Base-by-base conservation (phyloP, 441 rosid genomes). In the Omphalea diandra region DNA sequence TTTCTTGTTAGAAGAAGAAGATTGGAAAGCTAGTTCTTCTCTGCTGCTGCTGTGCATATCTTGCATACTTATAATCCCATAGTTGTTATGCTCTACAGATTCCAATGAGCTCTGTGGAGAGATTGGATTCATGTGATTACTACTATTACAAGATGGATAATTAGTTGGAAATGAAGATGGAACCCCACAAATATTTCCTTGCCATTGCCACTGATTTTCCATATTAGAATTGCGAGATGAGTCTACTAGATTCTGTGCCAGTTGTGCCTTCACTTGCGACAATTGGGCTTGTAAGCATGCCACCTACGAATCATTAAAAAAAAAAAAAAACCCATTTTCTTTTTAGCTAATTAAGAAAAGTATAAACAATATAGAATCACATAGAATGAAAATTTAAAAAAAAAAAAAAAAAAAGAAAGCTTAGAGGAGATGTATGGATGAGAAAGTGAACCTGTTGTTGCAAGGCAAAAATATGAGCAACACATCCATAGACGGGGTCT, bases 401-500 rank as follows among this genome's bases (percentile, higher is more conserved):
- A n/a, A n/a, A n/a, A 17, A 40, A 22, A 26, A 10, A 47, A 17
- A 46, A n/a, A n/a, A n/a, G n/a, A n/a, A n/a, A n/a, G n/a, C n/a
- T n/a, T n/a, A n/a, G n/a, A n/a, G n/a, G n/a, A n/a, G n/a, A n/a
- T n/a, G n/a, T n/a, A n/a, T n/a, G n/a, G n/a, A n/a, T n/a, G n/a
- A n/a, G n/a, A n/a, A n/a, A n/a, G n/a, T 14, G 14, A 20, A 93
- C 98, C 93, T 93, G 97, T 57, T 93, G 97, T 76, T 91, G 98
- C 58, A 93, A 85, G 77, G 93, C 83, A 29, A 91, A 90, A 64
- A 93, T 86, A 75, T 93, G 96, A 65, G 97, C 88, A 68, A 93
- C 96, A 43, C 97, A 93, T 1, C 98, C 98, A 80, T 93, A 91
- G 38, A 93, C 98, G 58, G 98, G 98, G 47, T 93, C 98, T 59